Evolutionary conservation across 179 eudicot genomes (phyloP).

Genomic region (Patellifolia procumbens): DNA sequence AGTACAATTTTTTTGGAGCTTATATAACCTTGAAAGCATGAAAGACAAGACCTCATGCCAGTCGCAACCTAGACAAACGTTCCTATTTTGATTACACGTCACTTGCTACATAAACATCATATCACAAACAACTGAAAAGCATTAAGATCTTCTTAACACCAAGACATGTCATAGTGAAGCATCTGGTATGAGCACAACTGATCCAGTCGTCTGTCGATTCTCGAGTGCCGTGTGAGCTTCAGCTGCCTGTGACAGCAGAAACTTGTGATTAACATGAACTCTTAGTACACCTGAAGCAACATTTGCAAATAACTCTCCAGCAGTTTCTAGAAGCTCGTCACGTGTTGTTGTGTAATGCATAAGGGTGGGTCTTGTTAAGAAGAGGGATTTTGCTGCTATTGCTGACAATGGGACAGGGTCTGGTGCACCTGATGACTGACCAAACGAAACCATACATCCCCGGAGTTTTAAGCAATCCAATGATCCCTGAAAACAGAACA

Average conservation of each 20-base stretch:
- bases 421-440: conserved; percentile 81
- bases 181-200: conserved; percentile 86
- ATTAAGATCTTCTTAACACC: background rate
- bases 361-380: conserved; percentile 62
- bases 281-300: conserved; percentile 56
- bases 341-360: conserved; percentile 56
- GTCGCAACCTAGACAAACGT: background rate
- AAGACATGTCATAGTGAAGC: conserved; percentile 21
- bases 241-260: conserved; percentile 73
- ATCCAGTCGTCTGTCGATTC: conserved; percentile 71
- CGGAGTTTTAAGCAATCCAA: conserved; percentile 72
- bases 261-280: conserved; percentile 73
- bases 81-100: background rate
- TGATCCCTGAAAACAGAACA: conserved; percentile 56
- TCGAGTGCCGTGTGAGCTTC: conserved; percentile 83
- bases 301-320: conserved; percentile 69
- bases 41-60: background rate
- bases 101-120: background rate
- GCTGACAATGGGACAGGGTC: conserved; percentile 76
- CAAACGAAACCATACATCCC: conserved; percentile 74
- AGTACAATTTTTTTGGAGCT: too few relatives aligned
- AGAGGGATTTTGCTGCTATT: conserved; percentile 67
- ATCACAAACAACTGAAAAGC: background rate
- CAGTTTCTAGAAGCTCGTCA: conserved; percentile 68
- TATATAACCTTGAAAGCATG: background rate